Evolutionary conservation across 176 grass and related monocot species (phyloP).

Genomic region (Alopecurus myosuroides): DNA sequence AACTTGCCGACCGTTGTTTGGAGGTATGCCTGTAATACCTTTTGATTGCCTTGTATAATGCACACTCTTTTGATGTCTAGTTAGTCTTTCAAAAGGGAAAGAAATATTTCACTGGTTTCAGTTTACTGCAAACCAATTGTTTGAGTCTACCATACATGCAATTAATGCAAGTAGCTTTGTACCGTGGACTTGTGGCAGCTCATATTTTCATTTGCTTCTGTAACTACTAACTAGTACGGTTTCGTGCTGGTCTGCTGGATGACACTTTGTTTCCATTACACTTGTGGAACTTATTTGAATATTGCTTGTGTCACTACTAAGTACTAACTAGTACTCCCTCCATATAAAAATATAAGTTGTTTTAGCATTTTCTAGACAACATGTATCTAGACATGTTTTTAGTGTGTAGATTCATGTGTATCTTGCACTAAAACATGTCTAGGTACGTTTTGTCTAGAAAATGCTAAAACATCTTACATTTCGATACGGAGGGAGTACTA

Average conservation of each 20-base stretch:
- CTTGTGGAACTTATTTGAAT: not conserved
- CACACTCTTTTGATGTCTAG: not conserved
- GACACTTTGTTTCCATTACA: not conserved
- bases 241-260: not conserved
- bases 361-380: no score
- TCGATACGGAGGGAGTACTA: no score
- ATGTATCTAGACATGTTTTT: no score
- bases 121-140: not conserved
- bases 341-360: no score
- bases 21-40: constrained; percentile 34
- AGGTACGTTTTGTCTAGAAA: no score
- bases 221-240: not conserved
- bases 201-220: not conserved
- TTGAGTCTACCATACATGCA: constrained; percentile 11
- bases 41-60: constrained; percentile 5
- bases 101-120: not conserved
- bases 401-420: no score
- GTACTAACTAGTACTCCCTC: no score
- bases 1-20: constrained; percentile 74
- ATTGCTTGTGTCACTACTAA: not conserved
- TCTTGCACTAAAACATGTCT: no score
- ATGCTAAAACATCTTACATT: no score
- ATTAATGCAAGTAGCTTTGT: not conserved
- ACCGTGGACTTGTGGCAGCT: not conserved
- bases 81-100: not conserved